Conservation (phyloP, 148 eudicot species). For the Fagopyrum homotropicum region DNA sequence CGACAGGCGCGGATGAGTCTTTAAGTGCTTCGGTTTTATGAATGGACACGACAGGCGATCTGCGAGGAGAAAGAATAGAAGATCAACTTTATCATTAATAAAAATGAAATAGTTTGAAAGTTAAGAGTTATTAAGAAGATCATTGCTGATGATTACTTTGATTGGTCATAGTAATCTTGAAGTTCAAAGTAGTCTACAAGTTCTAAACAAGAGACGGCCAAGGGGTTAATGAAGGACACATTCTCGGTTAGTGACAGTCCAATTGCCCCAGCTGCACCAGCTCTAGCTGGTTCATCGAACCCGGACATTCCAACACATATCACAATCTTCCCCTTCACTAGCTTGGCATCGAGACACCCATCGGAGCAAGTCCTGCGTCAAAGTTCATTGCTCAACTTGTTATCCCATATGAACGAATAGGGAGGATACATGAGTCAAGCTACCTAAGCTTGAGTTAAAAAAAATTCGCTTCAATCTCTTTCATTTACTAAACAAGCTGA, state of each 20-base stretch:
- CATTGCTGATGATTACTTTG: background rate
- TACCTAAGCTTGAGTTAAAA: too few relatives aligned
- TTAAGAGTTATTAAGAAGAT: background rate
- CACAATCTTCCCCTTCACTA: conserved; percentile 31
- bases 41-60: conserved; percentile 22
- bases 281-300: background rate
- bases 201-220: conserved; percentile 18
- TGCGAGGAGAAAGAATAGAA: background rate
- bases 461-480: too few relatives aligned
- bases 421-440: too few relatives aligned
- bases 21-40: conserved; percentile 22
- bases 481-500: too few relatives aligned
- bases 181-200: background rate
- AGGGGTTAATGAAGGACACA: conserved; percentile 9
- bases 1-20: conserved; percentile 29
- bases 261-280: conserved; percentile 24
- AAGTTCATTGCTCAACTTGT: too few relatives aligned
- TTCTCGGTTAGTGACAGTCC: background rate
- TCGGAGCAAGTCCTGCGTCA: background rate
- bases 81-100: too few relatives aligned
- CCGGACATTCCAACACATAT: conserved; percentile 12
- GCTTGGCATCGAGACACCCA: conserved; percentile 11
- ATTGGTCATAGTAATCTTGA: conserved; percentile 12
- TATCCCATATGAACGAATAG: too few relatives aligned
- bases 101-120: too few relatives aligned